Evolutionary conservation across 176 grass and related monocot genomes (phyloP).

Genomic region (Cenchrus americanus): DNA sequence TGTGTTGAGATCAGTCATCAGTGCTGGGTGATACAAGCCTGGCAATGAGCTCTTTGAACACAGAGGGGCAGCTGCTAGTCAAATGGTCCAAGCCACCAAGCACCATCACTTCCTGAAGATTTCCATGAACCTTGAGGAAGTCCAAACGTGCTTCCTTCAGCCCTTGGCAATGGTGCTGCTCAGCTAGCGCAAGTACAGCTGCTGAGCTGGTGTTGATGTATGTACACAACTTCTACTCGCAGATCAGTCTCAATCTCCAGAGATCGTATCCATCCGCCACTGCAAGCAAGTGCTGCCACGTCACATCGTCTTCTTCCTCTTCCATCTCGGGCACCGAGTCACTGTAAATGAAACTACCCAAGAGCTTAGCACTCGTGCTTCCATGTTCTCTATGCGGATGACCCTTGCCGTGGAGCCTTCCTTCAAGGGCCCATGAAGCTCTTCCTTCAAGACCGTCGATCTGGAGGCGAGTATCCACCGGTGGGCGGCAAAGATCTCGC

Average conservation of each 20-base stretch:
- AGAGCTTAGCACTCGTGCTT: constrained; percentile 38
- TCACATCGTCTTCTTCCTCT: background rate
- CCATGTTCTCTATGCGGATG: constrained; percentile 45
- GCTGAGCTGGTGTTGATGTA: constrained; percentile 20
- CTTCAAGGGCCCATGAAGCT: constrained; percentile 36
- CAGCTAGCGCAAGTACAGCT: constrained; percentile 14
- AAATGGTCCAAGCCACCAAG: constrained; percentile 25
- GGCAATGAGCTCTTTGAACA: constrained; percentile 1
- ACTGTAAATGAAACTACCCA: constrained; percentile 43
- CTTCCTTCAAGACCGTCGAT: constrained; percentile 47
- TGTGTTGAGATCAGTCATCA: background rate
- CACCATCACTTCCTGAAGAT: background rate
- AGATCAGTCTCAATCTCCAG: background rate
- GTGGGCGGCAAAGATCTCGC: constrained; percentile 43
- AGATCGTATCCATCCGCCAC: constrained; percentile 42
- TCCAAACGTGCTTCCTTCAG: constrained; percentile 7
- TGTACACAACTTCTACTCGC: background rate
- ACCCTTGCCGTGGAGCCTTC: background rate
- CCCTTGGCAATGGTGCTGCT: background rate
- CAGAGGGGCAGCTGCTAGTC: constrained; percentile 29
- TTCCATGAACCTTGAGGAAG: background rate
- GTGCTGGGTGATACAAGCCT: background rate
- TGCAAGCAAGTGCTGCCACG: constrained; percentile 41
- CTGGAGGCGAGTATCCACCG: constrained; percentile 46
- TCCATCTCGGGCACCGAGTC: constrained; percentile 22